Evolutionary conservation across 371 early-diverging fungal genomes (phyloP).

Genomic region (Mortierella sp.): DNA sequence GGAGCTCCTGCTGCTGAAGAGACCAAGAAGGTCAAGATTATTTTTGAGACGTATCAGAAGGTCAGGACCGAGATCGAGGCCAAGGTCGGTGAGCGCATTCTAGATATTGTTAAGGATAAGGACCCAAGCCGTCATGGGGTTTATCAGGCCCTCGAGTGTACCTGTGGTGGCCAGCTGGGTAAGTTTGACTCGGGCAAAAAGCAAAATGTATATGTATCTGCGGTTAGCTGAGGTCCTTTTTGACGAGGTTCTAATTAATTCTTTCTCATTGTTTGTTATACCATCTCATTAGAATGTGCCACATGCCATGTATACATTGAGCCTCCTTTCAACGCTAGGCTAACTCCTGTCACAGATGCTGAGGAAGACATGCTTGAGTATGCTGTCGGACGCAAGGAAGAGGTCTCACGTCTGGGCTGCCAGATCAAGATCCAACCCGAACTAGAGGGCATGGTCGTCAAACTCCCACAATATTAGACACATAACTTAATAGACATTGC

Average conservation of each 20-base stretch:
- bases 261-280: neutral
- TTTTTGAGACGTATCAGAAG: slow-evolving; percentile 56
- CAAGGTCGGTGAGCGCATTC: slow-evolving; percentile 51
- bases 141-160: slow-evolving; percentile 56
- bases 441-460: slow-evolving; percentile 54
- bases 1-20: neutral
- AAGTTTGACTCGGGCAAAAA: neutral
- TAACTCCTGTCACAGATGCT: slow-evolving; percentile 42
- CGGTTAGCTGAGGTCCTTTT: too few relatives aligned
- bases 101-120: slow-evolving; percentile 58
- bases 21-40: slow-evolving; percentile 31
- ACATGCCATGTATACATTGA: slow-evolving; percentile 58
- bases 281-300: slow-evolving; percentile 49
- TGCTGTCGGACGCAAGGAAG: slow-evolving; percentile 47
- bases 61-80: slow-evolving; percentile 56
- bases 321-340: slow-evolving; percentile 32
- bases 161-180: slow-evolving; percentile 56
- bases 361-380: slow-evolving; percentile 58
- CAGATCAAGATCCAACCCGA: slow-evolving; percentile 52
- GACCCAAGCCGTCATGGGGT: slow-evolving; percentile 48
- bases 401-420: slow-evolving; percentile 49
- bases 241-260: neutral
- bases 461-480: slow-evolving; percentile 46
- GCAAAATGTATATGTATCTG: too few relatives aligned
- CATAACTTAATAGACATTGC: neutral